Evolutionary conservation across 768 basidiomycete genomes (phyloP).

Genomic region (Tulasnella sp.): DNA sequence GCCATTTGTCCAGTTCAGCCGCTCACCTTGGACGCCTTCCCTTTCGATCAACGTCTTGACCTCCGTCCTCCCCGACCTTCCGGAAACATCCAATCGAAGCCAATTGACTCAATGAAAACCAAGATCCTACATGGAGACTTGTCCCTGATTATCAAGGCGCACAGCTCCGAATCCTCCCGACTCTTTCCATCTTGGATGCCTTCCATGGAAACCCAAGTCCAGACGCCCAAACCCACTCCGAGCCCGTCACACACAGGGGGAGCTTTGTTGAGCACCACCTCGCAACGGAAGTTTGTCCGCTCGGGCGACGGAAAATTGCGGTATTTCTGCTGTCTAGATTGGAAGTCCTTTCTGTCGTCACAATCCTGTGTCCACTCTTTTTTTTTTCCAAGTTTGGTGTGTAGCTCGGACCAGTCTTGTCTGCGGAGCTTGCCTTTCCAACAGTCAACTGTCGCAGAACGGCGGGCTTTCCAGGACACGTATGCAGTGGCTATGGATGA

Average conservation of each 20-base stretch:
- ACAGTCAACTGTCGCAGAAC: neutral
- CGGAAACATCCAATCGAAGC: neutral
- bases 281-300: neutral
- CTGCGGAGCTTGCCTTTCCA: neutral
- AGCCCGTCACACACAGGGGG: neutral
- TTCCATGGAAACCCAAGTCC: neutral
- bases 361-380: too few species aligned
- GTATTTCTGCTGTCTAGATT: neutral
- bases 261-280: neutral
- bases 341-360: too few species aligned
- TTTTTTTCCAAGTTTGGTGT: too few species aligned
- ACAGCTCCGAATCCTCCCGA: neutral
- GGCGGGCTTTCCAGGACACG: neutral
- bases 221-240: neutral
- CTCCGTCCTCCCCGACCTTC: neutral
- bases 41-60: neutral
- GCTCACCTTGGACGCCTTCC: neutral
- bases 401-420: neutral
- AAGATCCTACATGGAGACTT: neutral
- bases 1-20: neutral
- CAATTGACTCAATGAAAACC: neutral
- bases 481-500: neutral
- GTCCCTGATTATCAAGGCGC: neutral
- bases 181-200: neutral
- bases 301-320: neutral